Percentiles rank a stretch among this genome's conserved stretches.
Evolutionary conservation across 2,329 filamentous ascomycete species (phyloP).

Genomic region (Spiromastix sp.): DNA sequence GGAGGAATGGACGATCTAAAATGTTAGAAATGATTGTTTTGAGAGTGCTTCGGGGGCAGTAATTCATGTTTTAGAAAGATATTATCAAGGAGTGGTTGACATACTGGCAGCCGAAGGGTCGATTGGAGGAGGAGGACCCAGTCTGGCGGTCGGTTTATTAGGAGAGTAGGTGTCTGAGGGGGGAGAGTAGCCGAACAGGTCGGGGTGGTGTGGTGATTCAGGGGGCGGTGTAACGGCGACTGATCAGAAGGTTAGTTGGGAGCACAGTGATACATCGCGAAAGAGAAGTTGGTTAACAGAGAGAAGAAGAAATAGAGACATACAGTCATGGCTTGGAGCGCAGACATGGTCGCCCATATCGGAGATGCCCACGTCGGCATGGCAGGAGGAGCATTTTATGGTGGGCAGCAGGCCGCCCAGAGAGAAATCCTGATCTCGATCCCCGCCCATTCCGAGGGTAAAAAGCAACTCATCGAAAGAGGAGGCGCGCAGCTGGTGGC

Average conservation of each 20-base stretch:
- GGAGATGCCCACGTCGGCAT: slow-evolving; percentile 67
- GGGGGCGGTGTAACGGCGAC: slow-evolving; percentile 5
- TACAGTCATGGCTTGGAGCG: slow-evolving; percentile 23
- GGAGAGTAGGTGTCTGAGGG: no score
- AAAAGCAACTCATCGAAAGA: no score
- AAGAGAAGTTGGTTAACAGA: no score
- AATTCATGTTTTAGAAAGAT: no score
- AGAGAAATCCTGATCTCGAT: no score
- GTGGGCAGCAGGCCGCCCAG: slow-evolving; percentile 65
- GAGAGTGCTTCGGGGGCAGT: no score
- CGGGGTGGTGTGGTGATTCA: slow-evolving; percentile 11
- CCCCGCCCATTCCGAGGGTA: slow-evolving; percentile 2
- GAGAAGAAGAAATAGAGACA: no score
- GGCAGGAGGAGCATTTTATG: slow-evolving; percentile 80
- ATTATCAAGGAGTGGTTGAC: no score
- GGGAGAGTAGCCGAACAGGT: no score
- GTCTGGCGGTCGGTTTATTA: slow-evolving; percentile 20
- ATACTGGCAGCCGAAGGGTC: slow-evolving; percentile 50
- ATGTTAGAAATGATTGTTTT: slow-evolving; percentile 1
- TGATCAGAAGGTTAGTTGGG: slow-evolving; percentile 1
- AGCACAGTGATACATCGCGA: slow-evolving; percentile 2
- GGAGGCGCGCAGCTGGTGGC: no score
- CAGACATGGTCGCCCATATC: slow-evolving; percentile 81
- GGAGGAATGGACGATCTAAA: slow-evolving; percentile 33
- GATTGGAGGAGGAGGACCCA: slow-evolving; percentile 43